phyloP scores from a whole-genome alignment of 495 filamentous ascomycete genomes.

The Tuber brumale region DNA sequence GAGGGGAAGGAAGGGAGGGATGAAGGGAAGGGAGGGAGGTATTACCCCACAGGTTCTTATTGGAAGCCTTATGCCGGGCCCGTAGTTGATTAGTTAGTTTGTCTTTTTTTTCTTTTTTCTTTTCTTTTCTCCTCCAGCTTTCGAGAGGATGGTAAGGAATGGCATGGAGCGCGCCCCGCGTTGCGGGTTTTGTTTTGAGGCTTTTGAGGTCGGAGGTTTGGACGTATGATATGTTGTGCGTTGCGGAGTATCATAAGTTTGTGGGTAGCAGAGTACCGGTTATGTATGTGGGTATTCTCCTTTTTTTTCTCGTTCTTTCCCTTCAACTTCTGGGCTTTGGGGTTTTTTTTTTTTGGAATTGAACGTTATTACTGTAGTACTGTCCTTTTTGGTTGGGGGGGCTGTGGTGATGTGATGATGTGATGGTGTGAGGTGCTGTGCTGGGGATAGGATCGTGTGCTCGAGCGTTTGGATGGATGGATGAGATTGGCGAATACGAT shows the following conservation, averaged over 20 bases:
- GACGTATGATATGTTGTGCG: not conserved
- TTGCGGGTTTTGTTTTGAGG: not conserved
- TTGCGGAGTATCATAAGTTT: not conserved
- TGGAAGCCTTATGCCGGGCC: not conserved
- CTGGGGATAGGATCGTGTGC: not conserved
- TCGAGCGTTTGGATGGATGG: not conserved
- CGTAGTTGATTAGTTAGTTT: not conserved
- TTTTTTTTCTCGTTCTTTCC: not conserved
- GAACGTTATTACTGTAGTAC: not conserved
- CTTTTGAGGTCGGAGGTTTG: not conserved
- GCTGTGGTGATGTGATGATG: not conserved
- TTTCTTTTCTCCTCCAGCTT: not conserved
- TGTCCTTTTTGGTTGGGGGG: not conserved
- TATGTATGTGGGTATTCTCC: not conserved
- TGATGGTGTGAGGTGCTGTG: not conserved
- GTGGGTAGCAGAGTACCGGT: not conserved
- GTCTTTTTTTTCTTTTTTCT: not conserved
- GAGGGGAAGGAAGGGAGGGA: no score
- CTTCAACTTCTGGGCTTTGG: not conserved
- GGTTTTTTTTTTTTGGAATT: not conserved
- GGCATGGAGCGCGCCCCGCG: not conserved
- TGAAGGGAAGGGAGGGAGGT: not conserved
- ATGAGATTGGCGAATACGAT: slow-evolving; percentile 7
- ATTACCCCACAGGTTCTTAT: not conserved
- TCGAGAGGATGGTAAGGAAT: not conserved